Conservation (phyloP, 306 rosid species). For the Canavalia ensiformis region DNA sequence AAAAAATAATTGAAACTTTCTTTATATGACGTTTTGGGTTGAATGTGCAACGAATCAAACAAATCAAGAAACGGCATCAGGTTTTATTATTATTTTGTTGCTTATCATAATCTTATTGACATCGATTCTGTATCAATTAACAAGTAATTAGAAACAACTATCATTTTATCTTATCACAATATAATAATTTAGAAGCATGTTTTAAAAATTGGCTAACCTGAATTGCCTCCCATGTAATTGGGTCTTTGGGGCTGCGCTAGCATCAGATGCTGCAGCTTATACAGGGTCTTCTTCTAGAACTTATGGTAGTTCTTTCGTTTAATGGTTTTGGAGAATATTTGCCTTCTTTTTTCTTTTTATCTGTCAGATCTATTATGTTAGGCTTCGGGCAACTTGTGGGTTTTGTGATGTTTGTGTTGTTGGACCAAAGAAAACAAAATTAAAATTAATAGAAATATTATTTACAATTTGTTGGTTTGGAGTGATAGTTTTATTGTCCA, state of each 20-base stretch:
- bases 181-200: background rate
- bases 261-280: background rate
- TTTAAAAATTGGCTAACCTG: background rate
- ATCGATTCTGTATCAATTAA: conserved; percentile 10
- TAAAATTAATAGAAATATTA: too few species aligned
- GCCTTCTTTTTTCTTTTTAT: too few species aligned
- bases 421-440: too few species aligned
- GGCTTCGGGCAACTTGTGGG: too few species aligned
- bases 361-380: too few species aligned
- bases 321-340: too few species aligned
- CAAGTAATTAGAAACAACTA: background rate
- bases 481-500: too few species aligned
- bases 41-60: conserved; percentile 32
- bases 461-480: background rate
- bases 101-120: conserved; percentile 7
- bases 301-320: background rate
- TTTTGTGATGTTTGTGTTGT: too few species aligned
- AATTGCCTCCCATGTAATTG: background rate
- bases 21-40: conserved; percentile 10
- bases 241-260: too few species aligned
- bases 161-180: background rate
- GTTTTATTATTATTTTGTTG: background rate
- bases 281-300: background rate
- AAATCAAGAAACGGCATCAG: conserved; percentile 33
- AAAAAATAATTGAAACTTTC: conserved; percentile 10